These are phyloP conservation scores for Aspergillus nanangensis DNA, from an alignment of 495 filamentous ascomycete genomes.

Conservation along the genomic window DNA sequence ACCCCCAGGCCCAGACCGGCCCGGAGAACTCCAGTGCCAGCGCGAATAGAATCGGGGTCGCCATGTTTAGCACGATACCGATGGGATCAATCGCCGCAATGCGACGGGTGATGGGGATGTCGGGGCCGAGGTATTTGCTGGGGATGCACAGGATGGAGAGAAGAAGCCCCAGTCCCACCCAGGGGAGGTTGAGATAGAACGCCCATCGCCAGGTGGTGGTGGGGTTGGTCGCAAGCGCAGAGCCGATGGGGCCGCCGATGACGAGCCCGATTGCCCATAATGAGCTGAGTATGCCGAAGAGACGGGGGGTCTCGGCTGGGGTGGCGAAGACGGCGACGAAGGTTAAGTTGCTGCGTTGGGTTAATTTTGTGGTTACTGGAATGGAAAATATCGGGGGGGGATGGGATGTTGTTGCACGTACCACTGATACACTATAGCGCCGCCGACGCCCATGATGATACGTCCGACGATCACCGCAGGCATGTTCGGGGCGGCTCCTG, in stretches of 20 bases:
- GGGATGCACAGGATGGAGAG: conserved; percentile 49
- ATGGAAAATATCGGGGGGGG: not conserved
- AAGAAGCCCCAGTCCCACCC: conserved; percentile 41
- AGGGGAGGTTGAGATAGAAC: conserved; percentile 61
- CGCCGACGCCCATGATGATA: conserved; percentile 31
- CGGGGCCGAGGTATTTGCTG: conserved; percentile 8
- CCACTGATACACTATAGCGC: conserved; percentile 46
- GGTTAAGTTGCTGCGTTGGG: conserved; percentile 23
- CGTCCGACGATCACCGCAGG: conserved; percentile 28
- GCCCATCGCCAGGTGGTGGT: conserved; percentile 53
- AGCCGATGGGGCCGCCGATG: conserved; percentile 48
- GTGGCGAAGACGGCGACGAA: conserved; percentile 38
- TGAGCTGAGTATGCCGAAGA: conserved; percentile 31
- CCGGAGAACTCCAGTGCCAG: conserved; percentile 28
- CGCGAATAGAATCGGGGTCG: conserved; percentile 11
- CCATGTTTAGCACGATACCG: conserved; percentile 17
- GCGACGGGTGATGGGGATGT: conserved; percentile 2
- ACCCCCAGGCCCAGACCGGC: conserved; percentile 45
- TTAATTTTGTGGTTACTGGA: not conserved
- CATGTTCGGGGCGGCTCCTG: conserved; percentile 27
- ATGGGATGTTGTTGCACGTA: conserved; percentile 6
- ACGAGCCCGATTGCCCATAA: conserved; percentile 43
- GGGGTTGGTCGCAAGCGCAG: conserved; percentile 49
- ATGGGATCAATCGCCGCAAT: conserved; percentile 12
- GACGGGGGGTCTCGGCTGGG: conserved; percentile 36